Evolutionary conservation across 2,329 filamentous ascomycete species (phyloP), one percentile per base, ranked within the genome.

Genomic region (Cladosporium sp.): DNA sequence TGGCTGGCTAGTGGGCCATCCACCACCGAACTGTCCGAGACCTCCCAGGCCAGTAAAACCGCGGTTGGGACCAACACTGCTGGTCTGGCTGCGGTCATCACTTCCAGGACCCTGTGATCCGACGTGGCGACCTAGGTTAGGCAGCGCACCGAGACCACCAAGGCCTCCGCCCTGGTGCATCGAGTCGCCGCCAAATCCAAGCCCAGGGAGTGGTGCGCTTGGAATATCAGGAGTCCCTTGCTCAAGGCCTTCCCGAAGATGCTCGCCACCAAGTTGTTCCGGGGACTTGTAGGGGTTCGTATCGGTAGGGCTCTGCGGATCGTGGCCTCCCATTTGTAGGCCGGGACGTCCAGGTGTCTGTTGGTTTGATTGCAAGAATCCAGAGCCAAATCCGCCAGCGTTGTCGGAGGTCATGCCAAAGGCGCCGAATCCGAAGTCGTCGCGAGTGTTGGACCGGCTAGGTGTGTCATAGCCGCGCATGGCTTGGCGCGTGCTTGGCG

Each of bases 201-300:
- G 69, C 10, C 76, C 76, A 41, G 76, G 75, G 52, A 77, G 74
- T 48, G 76, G 74, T 34, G 72, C 48, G 18, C 14, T 43, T 10
- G 48, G 48, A 60, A 52, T 75, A 74, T 52, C 48, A 9, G 48
- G 48, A 7, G 48, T 50, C 3, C 34, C 49, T 9, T 45, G 33
- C 22, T 35, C 44, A 7, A 45, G 49, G 14, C 55, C 55, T 16
- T 83, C 79, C 14, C 81, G 80, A 44, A 60, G 54, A 22, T 60
- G 59, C 44, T 88, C 83, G 4, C 75, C 75, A 42, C 83, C 83
- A 22, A 90, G 86, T 35, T 85, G 87, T 7, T 87, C 83, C 2
- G 93, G 93, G 68, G 92, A 97, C 58, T 91, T 88, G 67, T 93
- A 98, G 1, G 93, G 93, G 66, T 98, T 98, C 3, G 93, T 97